Evolutionary conservation across 805 yeast genomes (phyloP).

Genomic region (Komagataella phaffii): DNA sequence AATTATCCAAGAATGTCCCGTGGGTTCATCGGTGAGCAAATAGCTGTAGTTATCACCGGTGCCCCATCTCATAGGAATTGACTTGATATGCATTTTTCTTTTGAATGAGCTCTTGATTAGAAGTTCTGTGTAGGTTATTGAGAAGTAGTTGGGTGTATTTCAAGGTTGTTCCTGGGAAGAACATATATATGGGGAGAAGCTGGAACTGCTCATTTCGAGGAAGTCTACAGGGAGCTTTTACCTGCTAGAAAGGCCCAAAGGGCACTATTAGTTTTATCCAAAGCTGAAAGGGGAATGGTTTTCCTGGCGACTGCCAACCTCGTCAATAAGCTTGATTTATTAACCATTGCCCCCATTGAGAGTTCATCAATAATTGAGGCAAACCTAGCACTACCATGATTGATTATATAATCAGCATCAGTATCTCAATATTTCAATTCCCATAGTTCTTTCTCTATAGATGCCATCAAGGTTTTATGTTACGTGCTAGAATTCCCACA

Average conservation of each 20-base stretch:
- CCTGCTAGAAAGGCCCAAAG: background rate
- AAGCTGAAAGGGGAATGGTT: too few species aligned
- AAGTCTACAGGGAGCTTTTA: background rate
- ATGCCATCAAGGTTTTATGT: background rate
- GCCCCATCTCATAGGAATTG: conserved; percentile 93
- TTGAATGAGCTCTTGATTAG: background rate
- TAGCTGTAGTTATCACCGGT: conserved; percentile 87
- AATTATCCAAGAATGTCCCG: conserved; percentile 65
- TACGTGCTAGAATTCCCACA: background rate
- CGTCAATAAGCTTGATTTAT: too few species aligned
- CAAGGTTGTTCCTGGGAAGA: background rate
- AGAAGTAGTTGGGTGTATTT: background rate
- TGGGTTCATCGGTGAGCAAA: conserved; percentile 51
- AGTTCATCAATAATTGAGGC: background rate
- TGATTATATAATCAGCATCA: background rate
- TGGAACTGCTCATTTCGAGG: background rate
- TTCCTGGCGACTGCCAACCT: too few species aligned
- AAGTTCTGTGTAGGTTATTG: background rate
- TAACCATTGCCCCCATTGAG: background rate
- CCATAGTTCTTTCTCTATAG: background rate
- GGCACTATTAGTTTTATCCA: too few species aligned
- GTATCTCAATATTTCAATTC: background rate
- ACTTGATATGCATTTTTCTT: conserved; percentile 65
- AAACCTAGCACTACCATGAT: background rate
- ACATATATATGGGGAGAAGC: background rate